Percentiles rank a stretch among this genome's conserved stretches.
These are phyloP conservation scores for Vitis labrusca DNA, from an alignment of 164 flowering plant genomes.

Conservation along the genomic window DNA sequence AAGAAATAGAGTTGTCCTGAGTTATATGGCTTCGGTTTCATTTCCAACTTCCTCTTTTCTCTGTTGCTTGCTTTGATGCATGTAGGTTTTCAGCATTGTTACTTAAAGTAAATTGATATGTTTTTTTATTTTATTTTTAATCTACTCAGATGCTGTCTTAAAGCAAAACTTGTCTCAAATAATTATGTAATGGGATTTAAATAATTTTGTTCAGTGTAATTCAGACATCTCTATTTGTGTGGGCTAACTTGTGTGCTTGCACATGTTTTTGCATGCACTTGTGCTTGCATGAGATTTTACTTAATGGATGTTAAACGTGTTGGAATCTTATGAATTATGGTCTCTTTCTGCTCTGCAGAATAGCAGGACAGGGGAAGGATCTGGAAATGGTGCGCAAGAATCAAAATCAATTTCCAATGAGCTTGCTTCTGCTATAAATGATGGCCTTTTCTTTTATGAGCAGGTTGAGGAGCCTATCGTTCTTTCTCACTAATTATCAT, in stretches of 20 bases:
- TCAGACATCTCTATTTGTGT: neutral
- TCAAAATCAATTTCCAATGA: slow-evolving; percentile 64
- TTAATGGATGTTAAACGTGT: neutral
- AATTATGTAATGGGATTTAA: neutral
- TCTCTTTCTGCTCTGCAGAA: slow-evolving; percentile 47
- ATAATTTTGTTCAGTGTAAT: neutral
- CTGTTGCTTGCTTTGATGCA: no score
- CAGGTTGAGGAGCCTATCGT: slow-evolving; percentile 49
- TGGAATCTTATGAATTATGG: slow-evolving; percentile 1
- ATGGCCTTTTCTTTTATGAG: slow-evolving; percentile 88
- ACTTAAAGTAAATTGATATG: neutral
- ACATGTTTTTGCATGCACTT: neutral
- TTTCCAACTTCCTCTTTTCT: no score
- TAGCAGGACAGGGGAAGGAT: slow-evolving; percentile 33
- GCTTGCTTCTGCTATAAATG: slow-evolving; percentile 83
- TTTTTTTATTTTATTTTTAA: no score
- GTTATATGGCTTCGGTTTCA: no score
- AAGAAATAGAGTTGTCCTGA: no score
- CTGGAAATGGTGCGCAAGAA: slow-evolving; percentile 33
- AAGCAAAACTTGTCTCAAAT: no score
- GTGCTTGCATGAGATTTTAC: neutral
- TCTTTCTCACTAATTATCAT: neutral
- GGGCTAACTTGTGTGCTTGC: neutral
- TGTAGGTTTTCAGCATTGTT: neutral
- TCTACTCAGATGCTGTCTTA: no score